These are phyloP conservation scores for Suillus sp. DNA, from an alignment of 768 basidiomycete species.

Conservation along the genomic window DNA sequence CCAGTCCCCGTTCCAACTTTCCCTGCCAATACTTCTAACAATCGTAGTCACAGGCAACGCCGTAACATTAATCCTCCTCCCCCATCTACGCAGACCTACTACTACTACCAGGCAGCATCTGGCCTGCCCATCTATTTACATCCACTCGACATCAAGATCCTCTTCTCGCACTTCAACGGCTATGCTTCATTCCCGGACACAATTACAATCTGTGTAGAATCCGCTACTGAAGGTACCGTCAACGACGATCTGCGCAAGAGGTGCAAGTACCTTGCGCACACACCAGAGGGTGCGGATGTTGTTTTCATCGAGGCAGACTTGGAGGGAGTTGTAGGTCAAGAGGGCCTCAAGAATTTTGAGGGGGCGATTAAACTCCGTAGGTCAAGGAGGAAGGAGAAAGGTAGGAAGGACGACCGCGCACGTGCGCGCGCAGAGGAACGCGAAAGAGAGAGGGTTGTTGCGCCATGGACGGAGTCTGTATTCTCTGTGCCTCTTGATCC, in stretches of 20 bases:
- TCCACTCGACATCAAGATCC: conserved; percentile 92
- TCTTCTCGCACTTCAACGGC: conserved; percentile 78
- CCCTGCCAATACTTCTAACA: conserved; percentile 23
- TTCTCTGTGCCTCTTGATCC: conserved; percentile 14
- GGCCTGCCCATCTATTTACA: conserved; percentile 92
- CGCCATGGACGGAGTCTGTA: conserved; percentile 22
- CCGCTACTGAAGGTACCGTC: conserved; percentile 73
- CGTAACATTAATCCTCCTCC: conserved; percentile 86
- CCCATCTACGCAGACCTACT: conserved; percentile 87
- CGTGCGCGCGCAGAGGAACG: conserved; percentile 74
- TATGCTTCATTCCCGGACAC: conserved; percentile 85
- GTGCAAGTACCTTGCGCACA: conserved; percentile 93
- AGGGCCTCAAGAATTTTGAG: conserved; percentile 82
- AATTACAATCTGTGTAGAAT: conserved; percentile 81
- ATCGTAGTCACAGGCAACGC: conserved; percentile 58
- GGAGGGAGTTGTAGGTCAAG: conserved; percentile 70
- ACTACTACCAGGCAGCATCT: conserved; percentile 93
- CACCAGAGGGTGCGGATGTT: conserved; percentile 90
- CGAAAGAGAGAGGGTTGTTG: conserved; percentile 58
- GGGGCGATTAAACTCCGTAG: conserved; percentile 76
- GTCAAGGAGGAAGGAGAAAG: conserved; percentile 76
- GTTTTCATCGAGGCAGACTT: conserved; percentile 92
- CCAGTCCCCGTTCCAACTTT: conserved; percentile 15
- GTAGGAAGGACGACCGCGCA: conserved; percentile 84
- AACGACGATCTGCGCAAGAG: conserved; percentile 93